These are phyloP conservation scores for Termitomyces sp. DNA, from an alignment of 768 basidiomycete species.

Conservation along the genomic window DNA sequence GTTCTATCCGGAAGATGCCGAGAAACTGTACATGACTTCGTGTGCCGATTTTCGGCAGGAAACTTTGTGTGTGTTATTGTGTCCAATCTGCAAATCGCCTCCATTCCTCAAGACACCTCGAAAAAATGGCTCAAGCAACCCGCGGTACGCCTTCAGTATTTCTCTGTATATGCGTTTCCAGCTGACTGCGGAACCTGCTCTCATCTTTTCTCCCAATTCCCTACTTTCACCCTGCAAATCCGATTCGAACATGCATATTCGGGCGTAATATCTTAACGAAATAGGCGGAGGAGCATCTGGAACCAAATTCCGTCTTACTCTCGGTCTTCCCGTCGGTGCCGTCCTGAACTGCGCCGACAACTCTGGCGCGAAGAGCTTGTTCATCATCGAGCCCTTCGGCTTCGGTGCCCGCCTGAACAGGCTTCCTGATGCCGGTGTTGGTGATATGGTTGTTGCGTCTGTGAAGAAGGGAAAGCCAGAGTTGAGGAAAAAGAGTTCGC, in stretches of 20 bases:
- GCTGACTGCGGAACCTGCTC: background rate
- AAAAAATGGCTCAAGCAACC: slow-evolving; percentile 30
- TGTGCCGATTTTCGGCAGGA: slow-evolving; percentile 21
- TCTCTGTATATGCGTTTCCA: slow-evolving; percentile 1
- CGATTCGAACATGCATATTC: background rate
- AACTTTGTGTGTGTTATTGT: slow-evolving; percentile 22
- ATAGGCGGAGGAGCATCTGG: slow-evolving; percentile 69
- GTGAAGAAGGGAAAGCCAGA: slow-evolving; percentile 99
- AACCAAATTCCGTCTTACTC: slow-evolving; percentile 94
- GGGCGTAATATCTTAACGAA: background rate
- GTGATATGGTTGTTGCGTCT: slow-evolving; percentile 93
- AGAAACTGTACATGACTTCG: slow-evolving; percentile 22
- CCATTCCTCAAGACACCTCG: slow-evolving; percentile 24
- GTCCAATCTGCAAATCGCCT: slow-evolving; percentile 12
- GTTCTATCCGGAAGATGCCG: slow-evolving; percentile 18
- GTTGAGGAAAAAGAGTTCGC: slow-evolving; percentile 96
- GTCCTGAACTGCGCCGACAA: slow-evolving; percentile 99
- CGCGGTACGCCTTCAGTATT: slow-evolving; percentile 19
- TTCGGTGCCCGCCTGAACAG: slow-evolving; percentile 97
- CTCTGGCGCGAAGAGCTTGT: slow-evolving; percentile 96
- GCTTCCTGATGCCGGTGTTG: slow-evolving; percentile 92
- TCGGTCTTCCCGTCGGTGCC: slow-evolving; percentile 91
- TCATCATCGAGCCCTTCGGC: slow-evolving; percentile 91
- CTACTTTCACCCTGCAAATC: background rate
- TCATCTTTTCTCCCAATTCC: background rate